Evolutionary conservation across 1,139 yeast species (phyloP).

Genomic region (Blastobotrys illinoisensis): DNA sequence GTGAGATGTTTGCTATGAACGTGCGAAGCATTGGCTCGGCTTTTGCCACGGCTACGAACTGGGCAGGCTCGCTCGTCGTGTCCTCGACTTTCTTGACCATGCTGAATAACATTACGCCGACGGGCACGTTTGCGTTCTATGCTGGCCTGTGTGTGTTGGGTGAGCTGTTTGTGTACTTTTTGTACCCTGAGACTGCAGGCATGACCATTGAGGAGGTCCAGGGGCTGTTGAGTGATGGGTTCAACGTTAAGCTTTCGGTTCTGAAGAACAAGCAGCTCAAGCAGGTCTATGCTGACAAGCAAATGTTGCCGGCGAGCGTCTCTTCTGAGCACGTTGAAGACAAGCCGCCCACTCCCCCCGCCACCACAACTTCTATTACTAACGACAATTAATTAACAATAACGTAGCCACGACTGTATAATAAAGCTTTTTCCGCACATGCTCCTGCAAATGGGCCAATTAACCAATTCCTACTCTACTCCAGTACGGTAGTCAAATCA

Average conservation of each 20-base stretch:
- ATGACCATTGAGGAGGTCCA: slow-evolving; percentile 89
- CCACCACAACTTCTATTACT: not conserved
- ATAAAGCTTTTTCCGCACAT: no score
- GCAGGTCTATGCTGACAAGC: slow-evolving; percentile 12
- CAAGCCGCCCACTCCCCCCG: not conserved
- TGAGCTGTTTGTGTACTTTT: slow-evolving; percentile 66
- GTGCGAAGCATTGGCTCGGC: slow-evolving; percentile 89
- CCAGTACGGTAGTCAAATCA: no score
- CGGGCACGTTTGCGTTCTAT: slow-evolving; percentile 87
- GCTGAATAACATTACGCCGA: slow-evolving; percentile 87
- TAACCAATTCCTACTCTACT: no score
- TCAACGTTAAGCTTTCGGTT: slow-evolving; percentile 70
- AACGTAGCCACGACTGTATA: no score
- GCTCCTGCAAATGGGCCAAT: no score
- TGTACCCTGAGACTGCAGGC: slow-evolving; percentile 89
- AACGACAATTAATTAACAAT: not conserved
- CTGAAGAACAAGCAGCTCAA: slow-evolving; percentile 16
- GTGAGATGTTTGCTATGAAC: slow-evolving; percentile 86
- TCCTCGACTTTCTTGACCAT: slow-evolving; percentile 89
- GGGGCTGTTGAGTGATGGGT: slow-evolving; percentile 69
- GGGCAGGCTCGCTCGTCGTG: slow-evolving; percentile 91
- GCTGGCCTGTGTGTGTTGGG: slow-evolving; percentile 76
- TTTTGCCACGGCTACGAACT: slow-evolving; percentile 84
- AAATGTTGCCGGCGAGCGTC: not conserved
- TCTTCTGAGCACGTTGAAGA: not conserved